A percentile compares a stretch with the other conserved stretches of the same genome.
Evolutionary conservation across 2,329 filamentous ascomycete genomes (phyloP).

Genomic region (Neospermospora avenae): DNA sequence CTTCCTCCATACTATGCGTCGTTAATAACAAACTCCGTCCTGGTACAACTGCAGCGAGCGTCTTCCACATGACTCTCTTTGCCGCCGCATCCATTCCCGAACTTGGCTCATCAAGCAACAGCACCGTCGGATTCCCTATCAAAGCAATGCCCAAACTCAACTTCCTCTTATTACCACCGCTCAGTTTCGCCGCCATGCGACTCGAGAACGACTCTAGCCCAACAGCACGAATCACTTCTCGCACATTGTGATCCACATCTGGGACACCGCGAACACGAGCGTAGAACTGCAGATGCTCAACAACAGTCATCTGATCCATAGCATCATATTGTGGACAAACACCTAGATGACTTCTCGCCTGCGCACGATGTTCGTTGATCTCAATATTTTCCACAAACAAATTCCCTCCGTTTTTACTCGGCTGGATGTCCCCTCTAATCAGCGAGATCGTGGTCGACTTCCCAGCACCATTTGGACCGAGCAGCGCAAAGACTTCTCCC

Average conservation of each 20-base stretch:
- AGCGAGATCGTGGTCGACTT: slow-evolving; percentile 88
- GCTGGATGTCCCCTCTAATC: slow-evolving; percentile 83
- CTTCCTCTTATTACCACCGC: slow-evolving; percentile 93
- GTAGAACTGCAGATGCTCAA: slow-evolving; percentile 85
- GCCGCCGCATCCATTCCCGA: slow-evolving; percentile 87
- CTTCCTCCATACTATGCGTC: slow-evolving; percentile 94
- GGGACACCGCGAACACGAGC: slow-evolving; percentile 76
- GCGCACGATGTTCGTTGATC: slow-evolving; percentile 67
- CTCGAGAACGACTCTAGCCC: slow-evolving; percentile 68
- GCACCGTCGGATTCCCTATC: slow-evolving; percentile 85
- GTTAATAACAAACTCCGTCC: slow-evolving; percentile 84
- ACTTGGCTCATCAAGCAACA: slow-evolving; percentile 85
- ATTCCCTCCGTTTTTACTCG: slow-evolving; percentile 65
- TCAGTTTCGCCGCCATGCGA: slow-evolving; percentile 75
- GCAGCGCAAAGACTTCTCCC: slow-evolving; percentile 81
- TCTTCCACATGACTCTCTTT: slow-evolving; percentile 92
- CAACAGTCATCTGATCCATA: slow-evolving; percentile 85
- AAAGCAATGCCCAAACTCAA: slow-evolving; percentile 83
- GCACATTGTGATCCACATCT: slow-evolving; percentile 73
- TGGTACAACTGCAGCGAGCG: slow-evolving; percentile 67
- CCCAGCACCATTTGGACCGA: slow-evolving; percentile 88
- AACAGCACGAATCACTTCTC: slow-evolving; percentile 74
- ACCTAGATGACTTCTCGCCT: slow-evolving; percentile 75
- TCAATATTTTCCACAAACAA: slow-evolving; percentile 77
- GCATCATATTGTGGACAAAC: slow-evolving; percentile 85